Conservation (phyloP, 192 early-diverging fungal genomes). For the Gryganskiella cystojenkinii region DNA sequence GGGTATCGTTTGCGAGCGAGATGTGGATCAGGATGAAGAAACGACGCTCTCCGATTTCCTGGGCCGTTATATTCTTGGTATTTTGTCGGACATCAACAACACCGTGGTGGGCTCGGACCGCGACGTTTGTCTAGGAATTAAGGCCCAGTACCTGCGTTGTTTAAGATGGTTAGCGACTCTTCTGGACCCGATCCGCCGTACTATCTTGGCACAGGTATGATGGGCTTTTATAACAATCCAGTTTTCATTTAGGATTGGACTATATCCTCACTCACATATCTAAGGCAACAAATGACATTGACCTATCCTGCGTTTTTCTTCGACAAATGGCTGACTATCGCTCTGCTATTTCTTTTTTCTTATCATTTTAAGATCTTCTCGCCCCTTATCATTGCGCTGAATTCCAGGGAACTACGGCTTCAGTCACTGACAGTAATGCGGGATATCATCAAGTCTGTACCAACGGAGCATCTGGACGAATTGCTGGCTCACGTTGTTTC, state of each 20-base stretch:
- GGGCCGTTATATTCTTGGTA: slow-evolving; percentile 29
- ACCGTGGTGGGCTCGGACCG: slow-evolving; percentile 15
- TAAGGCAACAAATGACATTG: too few relatives aligned
- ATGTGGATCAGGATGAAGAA: not conserved
- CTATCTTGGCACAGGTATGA: slow-evolving; percentile 27
- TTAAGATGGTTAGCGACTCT: slow-evolving; percentile 9
- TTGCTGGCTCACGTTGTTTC: slow-evolving; percentile 17
- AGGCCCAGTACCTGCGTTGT: slow-evolving; percentile 32
- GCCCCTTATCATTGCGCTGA: slow-evolving; percentile 26
- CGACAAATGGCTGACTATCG: not conserved
- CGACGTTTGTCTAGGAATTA: slow-evolving; percentile 14
- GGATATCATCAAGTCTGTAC: slow-evolving; percentile 1
- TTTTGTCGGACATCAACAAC: slow-evolving; percentile 41
- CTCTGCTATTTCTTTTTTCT: not conserved
- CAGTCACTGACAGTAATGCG: slow-evolving; percentile 10
- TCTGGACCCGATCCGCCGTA: slow-evolving; percentile 28
- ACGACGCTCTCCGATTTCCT: slow-evolving; percentile 23
- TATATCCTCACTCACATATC: too few relatives aligned
- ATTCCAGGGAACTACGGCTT: slow-evolving; percentile 23
- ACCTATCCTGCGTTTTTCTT: not conserved
- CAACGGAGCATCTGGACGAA: slow-evolving; percentile 15
- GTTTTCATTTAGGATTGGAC: not conserved
- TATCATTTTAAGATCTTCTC: slow-evolving; percentile 19
- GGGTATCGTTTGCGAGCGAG: slow-evolving; percentile 11
- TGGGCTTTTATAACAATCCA: not conserved